Conservation (phyloP, 371 early-diverging fungal species). For the Mucor plumbeus region DNA sequence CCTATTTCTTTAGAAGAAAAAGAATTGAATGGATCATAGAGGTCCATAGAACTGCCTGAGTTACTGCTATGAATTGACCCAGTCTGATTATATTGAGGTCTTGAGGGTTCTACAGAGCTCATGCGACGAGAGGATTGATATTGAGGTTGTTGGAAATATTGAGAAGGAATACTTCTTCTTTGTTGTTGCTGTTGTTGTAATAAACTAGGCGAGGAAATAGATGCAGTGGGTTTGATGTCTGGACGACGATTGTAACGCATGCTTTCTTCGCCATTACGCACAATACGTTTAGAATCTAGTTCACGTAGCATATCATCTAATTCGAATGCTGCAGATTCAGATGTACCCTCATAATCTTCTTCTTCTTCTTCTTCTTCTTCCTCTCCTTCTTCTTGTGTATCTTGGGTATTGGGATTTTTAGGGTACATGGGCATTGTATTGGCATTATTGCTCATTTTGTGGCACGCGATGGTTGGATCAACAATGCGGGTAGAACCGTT, state of each 20-base stretch:
- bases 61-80: neutral
- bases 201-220: slow-evolving; percentile 23
- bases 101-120: slow-evolving; percentile 6
- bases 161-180: slow-evolving; percentile 15
- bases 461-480: neutral
- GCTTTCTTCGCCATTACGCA: slow-evolving; percentile 10
- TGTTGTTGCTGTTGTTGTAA: slow-evolving; percentile 20
- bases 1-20: slow-evolving; percentile 24
- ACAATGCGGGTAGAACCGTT: too few species aligned
- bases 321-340: slow-evolving; percentile 26
- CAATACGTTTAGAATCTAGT: slow-evolving; percentile 18
- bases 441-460: neutral
- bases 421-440: neutral
- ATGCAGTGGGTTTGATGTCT: slow-evolving; percentile 23
- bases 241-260: neutral
- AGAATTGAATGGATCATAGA: slow-evolving; percentile 31
- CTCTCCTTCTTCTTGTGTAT: neutral
- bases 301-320: slow-evolving; percentile 28
- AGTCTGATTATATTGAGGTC: neutral
- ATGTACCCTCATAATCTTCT: neutral
- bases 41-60: neutral
- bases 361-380: slow-evolving; percentile 2
- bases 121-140: slow-evolving; percentile 17
- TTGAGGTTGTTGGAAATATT: neutral
- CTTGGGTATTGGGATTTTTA: neutral